Base-by-base conservation (phyloP, 768 basidiomycete species). In the Amanita fuliginea region DNA sequence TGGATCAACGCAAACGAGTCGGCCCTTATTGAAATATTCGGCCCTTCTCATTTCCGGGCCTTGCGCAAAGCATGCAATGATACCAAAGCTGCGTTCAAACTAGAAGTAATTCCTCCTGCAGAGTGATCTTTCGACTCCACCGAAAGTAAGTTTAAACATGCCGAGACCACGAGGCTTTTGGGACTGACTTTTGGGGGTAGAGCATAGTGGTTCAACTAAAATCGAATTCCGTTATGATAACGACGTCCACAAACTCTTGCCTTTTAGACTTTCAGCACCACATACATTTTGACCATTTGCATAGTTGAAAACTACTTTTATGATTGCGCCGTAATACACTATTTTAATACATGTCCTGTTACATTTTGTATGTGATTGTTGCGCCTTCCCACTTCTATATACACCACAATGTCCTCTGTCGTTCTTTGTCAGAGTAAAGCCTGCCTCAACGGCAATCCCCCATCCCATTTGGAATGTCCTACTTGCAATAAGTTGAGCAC, bases 401-500 rank as follows among this genome's bases (percentile, higher is more conserved):
- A 28, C 45, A 26, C 16, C 22, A 49, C 39, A 45, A 59, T 63
- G 60, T 46, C 57, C 14, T 57, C 60, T 22, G 42, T 54, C 34
- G 61, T 79, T 42, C 52, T 64, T 47, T 90, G 87, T 64, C 86
- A 89, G 61, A 87, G 81, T 64, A 62, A 75, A 6, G 65, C 65
- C 30, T 90, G 87, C 62, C 75, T 77, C 16, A 87, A 89, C 52
- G 88, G 86, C 34, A 85, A 90, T 56, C 91, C 91, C 2, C 80
- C 83, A 3, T 91, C 91, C 21, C 74, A 78, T 21, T 73, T 97
- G 10, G 93, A 96, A 66, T 97, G 94, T 58, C 94, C 94, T 0
- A 89, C 89, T 6, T 97, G 94, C 68, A 83, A 77, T 67, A 94
- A 94, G 93, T 94, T 50, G 32, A 43, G 42, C 49, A 55, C 3